These are phyloP conservation scores for Tulasnella sp. DNA, from an alignment of 768 basidiomycete genomes.

Conservation along the genomic window DNA sequence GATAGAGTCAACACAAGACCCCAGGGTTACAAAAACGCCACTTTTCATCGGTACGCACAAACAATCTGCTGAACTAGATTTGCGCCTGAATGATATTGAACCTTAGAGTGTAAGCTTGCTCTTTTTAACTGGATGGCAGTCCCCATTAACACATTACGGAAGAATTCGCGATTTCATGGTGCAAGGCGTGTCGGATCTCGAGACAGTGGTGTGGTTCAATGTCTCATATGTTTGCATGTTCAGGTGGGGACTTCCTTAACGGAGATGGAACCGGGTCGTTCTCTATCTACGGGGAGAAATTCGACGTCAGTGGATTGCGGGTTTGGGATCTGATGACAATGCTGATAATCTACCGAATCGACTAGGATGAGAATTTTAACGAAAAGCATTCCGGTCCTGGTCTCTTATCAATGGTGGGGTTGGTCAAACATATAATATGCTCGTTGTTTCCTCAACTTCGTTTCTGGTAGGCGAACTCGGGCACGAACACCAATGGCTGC, in stretches of 20 bases:
- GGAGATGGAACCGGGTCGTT: conserved; percentile 92
- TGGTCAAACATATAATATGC: background rate
- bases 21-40: conserved; percentile 85
- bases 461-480: conserved; percentile 73
- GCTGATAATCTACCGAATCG: background rate
- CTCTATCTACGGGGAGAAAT: conserved; percentile 94
- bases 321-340: background rate
- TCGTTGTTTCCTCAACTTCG: background rate
- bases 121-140: background rate
- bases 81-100: background rate
- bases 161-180: conserved; percentile 66
- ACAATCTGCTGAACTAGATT: background rate
- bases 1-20: conserved; percentile 68
- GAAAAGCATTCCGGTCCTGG: conserved; percentile 83
- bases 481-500: conserved; percentile 87
- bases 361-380: conserved; percentile 86
- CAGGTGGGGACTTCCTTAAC: conserved; percentile 90
- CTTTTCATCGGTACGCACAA: conserved; percentile 71
- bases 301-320: conserved; percentile 46
- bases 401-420: conserved; percentile 72
- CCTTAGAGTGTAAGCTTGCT: conserved; percentile 16
- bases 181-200: conserved; percentile 45
- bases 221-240: background rate
- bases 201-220: background rate
- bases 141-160: background rate